Conservation (phyloP, 139 green algal species). For the Medakamo hakoo region DNA sequence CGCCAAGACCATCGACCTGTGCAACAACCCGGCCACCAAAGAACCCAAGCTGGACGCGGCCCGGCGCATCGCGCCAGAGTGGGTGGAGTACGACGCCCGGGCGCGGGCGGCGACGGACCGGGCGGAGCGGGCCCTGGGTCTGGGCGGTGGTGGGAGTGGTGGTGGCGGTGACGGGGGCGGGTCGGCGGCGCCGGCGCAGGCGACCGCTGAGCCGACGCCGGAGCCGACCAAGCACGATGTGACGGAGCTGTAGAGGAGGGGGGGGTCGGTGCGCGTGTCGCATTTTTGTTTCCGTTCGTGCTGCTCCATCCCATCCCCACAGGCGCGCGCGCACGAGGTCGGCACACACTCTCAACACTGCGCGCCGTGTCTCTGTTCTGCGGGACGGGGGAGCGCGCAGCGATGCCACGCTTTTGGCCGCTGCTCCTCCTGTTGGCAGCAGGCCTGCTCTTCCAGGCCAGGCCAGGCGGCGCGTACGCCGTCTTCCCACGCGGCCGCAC, state of each 20-base stretch:
- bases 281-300: too few relatives aligned
- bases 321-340: too few relatives aligned
- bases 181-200: too few relatives aligned
- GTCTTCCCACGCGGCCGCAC: not conserved
- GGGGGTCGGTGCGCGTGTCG: not conserved
- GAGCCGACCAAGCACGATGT: too few relatives aligned
- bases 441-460: too few relatives aligned
- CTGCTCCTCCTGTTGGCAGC: too few relatives aligned
- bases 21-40: constrained; percentile 99
- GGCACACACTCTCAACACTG: too few relatives aligned
- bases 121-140: constrained; percentile 13
- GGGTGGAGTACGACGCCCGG: constrained; percentile 65
- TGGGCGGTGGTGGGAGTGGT: not conserved
- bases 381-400: too few relatives aligned
- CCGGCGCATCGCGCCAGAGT: constrained; percentile 82
- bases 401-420: too few relatives aligned
- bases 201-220: too few relatives aligned
- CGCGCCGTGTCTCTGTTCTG: too few relatives aligned
- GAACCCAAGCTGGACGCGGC: constrained; percentile 91
- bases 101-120: constrained; percentile 33
- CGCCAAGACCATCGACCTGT: constrained; percentile 97
- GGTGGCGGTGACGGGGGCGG: not conserved
- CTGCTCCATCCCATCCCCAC: too few relatives aligned
- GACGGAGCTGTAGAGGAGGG: not conserved
- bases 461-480: not conserved